Evolutionary conservation across 2,329 filamentous ascomycete genomes (phyloP).

Genomic region (Thermoascus crustaceus): DNA sequence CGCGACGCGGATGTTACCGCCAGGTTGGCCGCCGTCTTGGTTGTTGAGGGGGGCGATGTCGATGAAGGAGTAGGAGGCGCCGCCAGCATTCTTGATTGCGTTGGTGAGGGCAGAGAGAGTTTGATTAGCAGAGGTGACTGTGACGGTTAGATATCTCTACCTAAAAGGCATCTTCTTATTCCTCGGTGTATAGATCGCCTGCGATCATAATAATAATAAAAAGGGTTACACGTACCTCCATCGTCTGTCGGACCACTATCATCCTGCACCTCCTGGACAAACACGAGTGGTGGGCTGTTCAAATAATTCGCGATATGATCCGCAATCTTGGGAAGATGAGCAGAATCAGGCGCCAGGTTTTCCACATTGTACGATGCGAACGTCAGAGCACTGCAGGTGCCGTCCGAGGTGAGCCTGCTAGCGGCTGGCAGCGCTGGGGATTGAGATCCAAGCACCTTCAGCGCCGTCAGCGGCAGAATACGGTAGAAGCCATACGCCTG

Average conservation of each 20-base stretch:
- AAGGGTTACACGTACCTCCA: slow-evolving; percentile 33
- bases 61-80: slow-evolving; percentile 50
- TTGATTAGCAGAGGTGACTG: slow-evolving; percentile 45
- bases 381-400: slow-evolving; percentile 54
- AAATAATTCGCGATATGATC: slow-evolving; percentile 58
- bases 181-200: not conserved
- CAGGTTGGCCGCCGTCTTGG: slow-evolving; percentile 57
- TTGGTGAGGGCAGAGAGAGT: slow-evolving; percentile 51
- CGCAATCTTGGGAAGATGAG: slow-evolving; percentile 52
- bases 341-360: slow-evolving; percentile 53
- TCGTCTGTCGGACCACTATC: slow-evolving; percentile 55
- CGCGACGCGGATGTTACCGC: slow-evolving; percentile 63
- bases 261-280: slow-evolving; percentile 65
- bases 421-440: slow-evolving; percentile 45
- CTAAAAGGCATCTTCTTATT: no score
- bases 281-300: slow-evolving; percentile 56
- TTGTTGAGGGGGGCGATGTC: slow-evolving; percentile 53
- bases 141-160: no score
- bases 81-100: slow-evolving; percentile 44
- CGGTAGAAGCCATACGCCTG: slow-evolving; percentile 62
- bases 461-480: slow-evolving; percentile 55
- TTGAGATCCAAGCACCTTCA: slow-evolving; percentile 41
- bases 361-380: slow-evolving; percentile 63
- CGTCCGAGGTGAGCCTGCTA: slow-evolving; percentile 37
- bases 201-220: not conserved